Conservation (phyloP, 257 asterid genomes). For the Solanum gracilifrons region DNA sequence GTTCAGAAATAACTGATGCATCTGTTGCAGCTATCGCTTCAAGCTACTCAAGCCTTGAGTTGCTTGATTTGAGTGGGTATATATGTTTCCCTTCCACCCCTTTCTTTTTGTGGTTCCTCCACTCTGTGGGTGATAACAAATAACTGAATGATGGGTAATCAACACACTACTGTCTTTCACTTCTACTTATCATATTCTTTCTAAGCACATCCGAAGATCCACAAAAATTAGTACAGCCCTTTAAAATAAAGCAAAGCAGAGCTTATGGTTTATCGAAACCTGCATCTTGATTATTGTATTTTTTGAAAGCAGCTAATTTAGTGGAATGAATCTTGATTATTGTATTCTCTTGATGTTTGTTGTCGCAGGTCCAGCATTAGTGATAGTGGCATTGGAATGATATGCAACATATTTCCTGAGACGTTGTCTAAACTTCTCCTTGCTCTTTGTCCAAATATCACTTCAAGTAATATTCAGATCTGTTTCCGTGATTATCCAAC, state of each 20-base stretch:
- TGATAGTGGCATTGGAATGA: conserved; percentile 94
- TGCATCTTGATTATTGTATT: neutral
- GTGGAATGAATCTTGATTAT: neutral
- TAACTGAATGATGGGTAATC: neutral
- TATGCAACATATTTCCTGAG: conserved; percentile 85
- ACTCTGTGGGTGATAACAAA: neutral
- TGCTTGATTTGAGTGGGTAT: conserved; percentile 98
- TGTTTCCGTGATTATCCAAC: neutral
- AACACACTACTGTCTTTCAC: neutral
- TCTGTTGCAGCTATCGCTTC: conserved; percentile 93
- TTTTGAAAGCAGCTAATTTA: neutral
- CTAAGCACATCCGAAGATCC: neutral
- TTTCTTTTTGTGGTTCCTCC: neutral
- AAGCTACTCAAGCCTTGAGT: conserved; percentile 65
- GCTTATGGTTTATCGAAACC: neutral
- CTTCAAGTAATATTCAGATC: conserved; percentile 55
- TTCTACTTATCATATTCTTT: neutral
- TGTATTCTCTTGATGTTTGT: neutral
- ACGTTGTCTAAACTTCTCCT: conserved; percentile 72
- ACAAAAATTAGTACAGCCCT: neutral
- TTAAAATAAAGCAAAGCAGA: neutral
- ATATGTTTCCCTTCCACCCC: conserved; percentile 21
- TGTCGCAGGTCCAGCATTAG: conserved; percentile 78
- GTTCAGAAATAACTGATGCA: conserved; percentile 89
- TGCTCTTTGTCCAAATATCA: conserved; percentile 89